Conservation (phyloP, 1,284 basidiomycete species). For the Cerioporus squamosus region DNA sequence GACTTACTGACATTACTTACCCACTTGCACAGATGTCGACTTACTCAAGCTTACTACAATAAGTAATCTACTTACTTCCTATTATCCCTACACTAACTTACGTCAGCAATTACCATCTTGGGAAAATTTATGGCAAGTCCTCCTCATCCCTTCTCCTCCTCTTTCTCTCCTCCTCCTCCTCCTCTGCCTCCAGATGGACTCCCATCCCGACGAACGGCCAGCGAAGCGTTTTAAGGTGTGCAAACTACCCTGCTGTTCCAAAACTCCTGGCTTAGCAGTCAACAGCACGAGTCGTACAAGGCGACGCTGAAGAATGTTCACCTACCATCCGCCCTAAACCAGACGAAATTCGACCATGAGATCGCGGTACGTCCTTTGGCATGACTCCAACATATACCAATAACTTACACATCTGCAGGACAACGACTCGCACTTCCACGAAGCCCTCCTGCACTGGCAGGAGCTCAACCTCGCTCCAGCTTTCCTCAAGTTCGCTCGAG, state of each 20-base stretch:
- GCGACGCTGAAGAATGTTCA: conserved; percentile 72
- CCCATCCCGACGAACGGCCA: conserved; percentile 29
- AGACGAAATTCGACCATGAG: conserved; percentile 62
- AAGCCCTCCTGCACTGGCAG: conserved; percentile 71
- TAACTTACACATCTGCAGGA: conserved; percentile 48
- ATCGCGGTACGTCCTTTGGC: conserved; percentile 49
- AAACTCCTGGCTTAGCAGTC: neutral
- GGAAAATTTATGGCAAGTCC: neutral
- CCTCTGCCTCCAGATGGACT: conserved; percentile 17
- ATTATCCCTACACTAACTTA: no score
- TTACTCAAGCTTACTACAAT: no score
- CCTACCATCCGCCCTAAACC: conserved; percentile 64
- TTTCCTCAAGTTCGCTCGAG: conserved; percentile 73
- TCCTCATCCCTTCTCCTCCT: neutral
- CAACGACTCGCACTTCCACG: conserved; percentile 73
- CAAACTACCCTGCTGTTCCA: neutral
- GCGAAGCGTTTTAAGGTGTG: conserved; percentile 44
- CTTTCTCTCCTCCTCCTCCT: neutral
- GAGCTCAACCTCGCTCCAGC: conserved; percentile 81
- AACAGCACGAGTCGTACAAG: conserved; percentile 75
- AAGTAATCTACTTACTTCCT: no score
- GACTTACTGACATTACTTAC: no score
- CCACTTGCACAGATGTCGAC: no score
- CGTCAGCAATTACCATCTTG: no score
- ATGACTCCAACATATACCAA: neutral